These are phyloP conservation scores for Papiliotrema terrestris DNA, from an alignment of 1,284 basidiomycete genomes.

Conservation along the genomic window DNA sequence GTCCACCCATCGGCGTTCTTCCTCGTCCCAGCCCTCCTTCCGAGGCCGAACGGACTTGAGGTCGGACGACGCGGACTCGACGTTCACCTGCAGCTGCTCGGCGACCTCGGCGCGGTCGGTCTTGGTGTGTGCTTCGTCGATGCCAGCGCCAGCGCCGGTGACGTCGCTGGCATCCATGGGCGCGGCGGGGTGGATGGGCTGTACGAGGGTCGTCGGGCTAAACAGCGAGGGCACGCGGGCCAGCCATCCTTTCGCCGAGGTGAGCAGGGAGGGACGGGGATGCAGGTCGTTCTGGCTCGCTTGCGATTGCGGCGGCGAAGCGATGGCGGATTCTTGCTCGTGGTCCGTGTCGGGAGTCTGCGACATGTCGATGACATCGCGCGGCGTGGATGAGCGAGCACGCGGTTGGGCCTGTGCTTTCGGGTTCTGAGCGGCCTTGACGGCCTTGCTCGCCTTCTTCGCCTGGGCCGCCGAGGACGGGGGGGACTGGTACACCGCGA, in stretches of 20 bases:
- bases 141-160: not conserved
- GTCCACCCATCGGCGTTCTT: not conserved
- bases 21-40: not conserved
- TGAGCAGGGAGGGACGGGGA: constrained; percentile 16
- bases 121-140: not conserved
- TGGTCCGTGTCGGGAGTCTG: not conserved
- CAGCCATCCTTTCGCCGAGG: constrained; percentile 28
- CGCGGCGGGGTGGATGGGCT: not conserved
- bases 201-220: not conserved
- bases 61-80: not conserved
- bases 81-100: not conserved
- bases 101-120: not conserved
- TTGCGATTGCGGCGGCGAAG: not conserved
- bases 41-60: not conserved
- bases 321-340: no score
- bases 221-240: constrained; percentile 20
- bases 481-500: not conserved
- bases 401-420: no score
- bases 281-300: no score
- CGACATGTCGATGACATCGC: not conserved
- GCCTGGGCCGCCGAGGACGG: not conserved
- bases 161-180: no score
- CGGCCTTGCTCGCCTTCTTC: no score
- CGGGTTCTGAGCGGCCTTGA: no score
- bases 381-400: not conserved